phyloP scores from a whole-genome alignment of 2,329 filamentous ascomycete species.

The Hypoxylon sp. region DNA sequence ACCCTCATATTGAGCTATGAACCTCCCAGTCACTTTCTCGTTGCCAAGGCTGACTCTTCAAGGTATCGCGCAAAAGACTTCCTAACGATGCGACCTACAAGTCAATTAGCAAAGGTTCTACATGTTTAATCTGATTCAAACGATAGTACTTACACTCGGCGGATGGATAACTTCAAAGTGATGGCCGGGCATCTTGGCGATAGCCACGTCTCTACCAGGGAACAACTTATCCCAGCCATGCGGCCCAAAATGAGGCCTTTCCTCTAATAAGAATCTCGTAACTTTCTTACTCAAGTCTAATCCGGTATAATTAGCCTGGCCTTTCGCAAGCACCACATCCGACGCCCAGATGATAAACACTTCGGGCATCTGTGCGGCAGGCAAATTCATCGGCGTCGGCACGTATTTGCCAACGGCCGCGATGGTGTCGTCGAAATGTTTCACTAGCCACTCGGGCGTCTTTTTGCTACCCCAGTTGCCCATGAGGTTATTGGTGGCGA shows the following conservation, averaged over 20 bases:
- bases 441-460: slow-evolving; percentile 1
- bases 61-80: not conserved
- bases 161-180: slow-evolving; percentile 4
- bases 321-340: slow-evolving; percentile 2
- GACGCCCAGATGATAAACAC: slow-evolving; percentile 1
- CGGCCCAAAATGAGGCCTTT: not conserved
- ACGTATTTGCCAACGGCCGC: slow-evolving; percentile 3
- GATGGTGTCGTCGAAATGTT: slow-evolving; percentile 2
- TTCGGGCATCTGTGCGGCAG: slow-evolving; percentile 1
- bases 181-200: slow-evolving; percentile 2
- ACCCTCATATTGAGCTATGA: not conserved
- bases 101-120: not conserved
- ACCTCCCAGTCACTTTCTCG: not conserved
- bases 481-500: slow-evolving; percentile 3
- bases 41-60: not conserved
- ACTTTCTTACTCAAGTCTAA: not conserved
- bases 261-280: not conserved
- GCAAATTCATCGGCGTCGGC: not conserved
- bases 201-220: not conserved
- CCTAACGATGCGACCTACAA: not conserved
- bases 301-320: not conserved
- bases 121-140: not conserved
- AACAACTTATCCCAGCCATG: not conserved
- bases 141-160: not conserved
- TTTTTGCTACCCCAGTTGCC: slow-evolving; percentile 4